Percentiles rank a stretch among this genome's conserved stretches.
phyloP scores from a whole-genome alignment of 2,329 filamentous ascomycete species.

The Talaromyces sp. region DNA sequence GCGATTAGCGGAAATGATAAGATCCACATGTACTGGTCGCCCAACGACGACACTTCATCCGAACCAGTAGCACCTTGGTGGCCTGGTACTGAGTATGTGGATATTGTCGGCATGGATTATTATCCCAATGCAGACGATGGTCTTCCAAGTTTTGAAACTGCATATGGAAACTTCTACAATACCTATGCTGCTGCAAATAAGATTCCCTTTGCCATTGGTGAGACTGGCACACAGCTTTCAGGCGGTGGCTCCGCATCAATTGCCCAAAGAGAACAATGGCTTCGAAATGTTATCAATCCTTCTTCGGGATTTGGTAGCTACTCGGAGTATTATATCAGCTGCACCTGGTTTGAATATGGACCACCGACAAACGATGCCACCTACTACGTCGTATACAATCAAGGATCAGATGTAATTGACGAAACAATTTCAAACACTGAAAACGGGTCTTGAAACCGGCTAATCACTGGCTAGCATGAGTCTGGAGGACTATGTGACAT shows the following conservation, averaged over 20 bases:
- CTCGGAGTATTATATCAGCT: conserved; percentile 1
- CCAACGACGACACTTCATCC: neutral
- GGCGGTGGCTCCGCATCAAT: no score
- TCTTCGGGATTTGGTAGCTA: neutral
- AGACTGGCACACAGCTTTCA: no score
- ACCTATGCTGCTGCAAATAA: neutral
- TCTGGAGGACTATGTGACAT: no score
- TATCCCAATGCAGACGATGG: neutral
- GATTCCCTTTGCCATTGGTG: no score
- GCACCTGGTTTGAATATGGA: neutral
- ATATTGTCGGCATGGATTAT: conserved; percentile 2
- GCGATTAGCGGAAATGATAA: neutral
- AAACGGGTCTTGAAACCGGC: no score
- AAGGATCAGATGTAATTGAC: no score
- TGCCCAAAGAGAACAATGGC: no score
- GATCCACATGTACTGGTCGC: conserved; percentile 2
- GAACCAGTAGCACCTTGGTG: conserved; percentile 1
- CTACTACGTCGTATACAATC: no score
- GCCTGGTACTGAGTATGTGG: neutral
- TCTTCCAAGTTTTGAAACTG: neutral
- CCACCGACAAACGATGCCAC: neutral
- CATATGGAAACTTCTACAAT: neutral
- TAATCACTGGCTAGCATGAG: no score
- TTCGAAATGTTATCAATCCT: neutral
- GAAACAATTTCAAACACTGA: no score